phyloP scores from a whole-genome alignment of 192 early-diverging fungal genomes.

The Podila epigama region DNA sequence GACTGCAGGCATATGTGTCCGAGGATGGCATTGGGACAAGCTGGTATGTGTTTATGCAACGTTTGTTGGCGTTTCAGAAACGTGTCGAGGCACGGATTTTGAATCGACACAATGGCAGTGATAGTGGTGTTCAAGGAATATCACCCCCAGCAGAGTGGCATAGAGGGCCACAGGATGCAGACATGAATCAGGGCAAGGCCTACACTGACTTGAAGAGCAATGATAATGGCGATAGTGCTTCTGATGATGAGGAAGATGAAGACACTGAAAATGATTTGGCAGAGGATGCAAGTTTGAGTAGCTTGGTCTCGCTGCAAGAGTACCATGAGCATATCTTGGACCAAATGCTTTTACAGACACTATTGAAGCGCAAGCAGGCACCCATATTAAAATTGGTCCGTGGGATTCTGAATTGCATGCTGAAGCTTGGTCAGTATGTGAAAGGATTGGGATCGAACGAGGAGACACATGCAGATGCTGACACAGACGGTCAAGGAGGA shows the following conservation, averaged over 20 bases:
- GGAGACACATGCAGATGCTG: not conserved
- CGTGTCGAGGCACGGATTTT: conserved; percentile 29
- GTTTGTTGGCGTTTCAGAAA: conserved; percentile 15
- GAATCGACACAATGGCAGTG: not conserved
- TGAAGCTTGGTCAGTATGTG: conserved; percentile 22
- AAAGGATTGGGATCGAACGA: not conserved
- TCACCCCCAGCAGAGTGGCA: no score
- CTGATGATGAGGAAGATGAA: conserved; percentile 12
- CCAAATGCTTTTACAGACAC: conserved; percentile 52
- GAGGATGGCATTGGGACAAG: conserved; percentile 51
- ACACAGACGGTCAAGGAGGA: not conserved
- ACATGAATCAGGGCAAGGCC: not conserved
- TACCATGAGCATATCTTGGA: conserved; percentile 59
- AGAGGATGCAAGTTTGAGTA: not conserved
- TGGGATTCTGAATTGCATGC: conserved; percentile 39
- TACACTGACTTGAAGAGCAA: not conserved
- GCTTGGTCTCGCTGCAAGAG: conserved; percentile 43
- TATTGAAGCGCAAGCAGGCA: conserved; percentile 54
- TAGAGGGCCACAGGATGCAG: no score
- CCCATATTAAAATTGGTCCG: conserved; percentile 49
- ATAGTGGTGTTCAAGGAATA: no score
- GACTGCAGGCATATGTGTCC: conserved; percentile 53
- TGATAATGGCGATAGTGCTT: not conserved
- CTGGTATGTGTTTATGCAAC: conserved; percentile 55
- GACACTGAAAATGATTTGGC: not conserved